Conservation (phyloP, 768 basidiomycete species). For the Daedaleopsis sinensis region DNA sequence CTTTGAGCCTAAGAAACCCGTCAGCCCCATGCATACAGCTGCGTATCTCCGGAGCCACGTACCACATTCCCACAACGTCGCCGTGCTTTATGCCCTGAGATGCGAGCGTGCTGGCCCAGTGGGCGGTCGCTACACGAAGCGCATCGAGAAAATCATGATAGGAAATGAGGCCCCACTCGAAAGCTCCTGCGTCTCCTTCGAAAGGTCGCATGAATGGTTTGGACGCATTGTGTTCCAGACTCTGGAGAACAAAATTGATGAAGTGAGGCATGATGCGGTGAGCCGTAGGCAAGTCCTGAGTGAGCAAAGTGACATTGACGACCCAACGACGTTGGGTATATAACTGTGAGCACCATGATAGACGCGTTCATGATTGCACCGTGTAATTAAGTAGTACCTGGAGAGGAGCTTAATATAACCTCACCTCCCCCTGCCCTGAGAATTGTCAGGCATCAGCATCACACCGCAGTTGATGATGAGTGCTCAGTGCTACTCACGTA, state of each 20-base stretch:
- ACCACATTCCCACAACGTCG: slow-evolving; percentile 12
- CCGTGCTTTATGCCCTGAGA: slow-evolving; percentile 3
- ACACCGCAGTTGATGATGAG: no score
- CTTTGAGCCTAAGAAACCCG: slow-evolving; percentile 24
- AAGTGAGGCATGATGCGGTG: slow-evolving; percentile 9
- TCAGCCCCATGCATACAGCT: neutral
- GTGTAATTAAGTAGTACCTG: no score
- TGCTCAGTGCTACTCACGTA: no score
- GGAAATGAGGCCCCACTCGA: slow-evolving; percentile 12
- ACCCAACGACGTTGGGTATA: neutral
- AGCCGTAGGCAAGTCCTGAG: no score
- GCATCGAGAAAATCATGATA: slow-evolving; percentile 9
- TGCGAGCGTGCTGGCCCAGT: neutral
- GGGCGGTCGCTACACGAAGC: neutral
- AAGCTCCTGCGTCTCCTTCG: neutral
- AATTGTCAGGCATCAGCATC: no score
- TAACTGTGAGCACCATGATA: neutral
- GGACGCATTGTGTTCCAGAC: neutral
- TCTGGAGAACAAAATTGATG: slow-evolving; percentile 7
- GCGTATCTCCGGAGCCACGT: neutral
- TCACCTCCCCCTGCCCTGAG: no score
- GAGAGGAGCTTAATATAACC: no score
- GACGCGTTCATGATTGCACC: no score
- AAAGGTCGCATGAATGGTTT: slow-evolving; percentile 10
- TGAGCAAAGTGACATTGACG: no score